Evolutionary conservation across 2,329 filamentous ascomycete genomes (phyloP).

Genomic region (Mariannaea sp.): DNA sequence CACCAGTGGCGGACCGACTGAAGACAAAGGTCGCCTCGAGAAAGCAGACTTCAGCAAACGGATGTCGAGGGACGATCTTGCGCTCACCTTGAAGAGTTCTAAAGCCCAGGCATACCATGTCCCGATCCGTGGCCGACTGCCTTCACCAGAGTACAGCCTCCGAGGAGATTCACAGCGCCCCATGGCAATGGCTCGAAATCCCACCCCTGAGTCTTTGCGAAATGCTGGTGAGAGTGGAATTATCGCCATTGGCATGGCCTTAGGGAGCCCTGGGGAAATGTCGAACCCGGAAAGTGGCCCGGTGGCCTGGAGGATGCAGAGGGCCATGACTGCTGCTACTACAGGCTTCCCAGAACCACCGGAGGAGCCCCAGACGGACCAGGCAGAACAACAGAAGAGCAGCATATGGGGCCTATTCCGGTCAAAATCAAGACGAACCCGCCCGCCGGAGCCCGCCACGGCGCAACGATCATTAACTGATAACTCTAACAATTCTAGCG

Average conservation of each 20-base stretch:
- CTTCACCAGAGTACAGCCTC: slow-evolving; percentile 51
- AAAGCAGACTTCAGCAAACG: slow-evolving; percentile 43
- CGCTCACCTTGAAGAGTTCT: slow-evolving; percentile 37
- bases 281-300: slow-evolving; percentile 30
- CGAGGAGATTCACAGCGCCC: slow-evolving; percentile 37
- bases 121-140: slow-evolving; percentile 48
- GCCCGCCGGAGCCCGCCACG: slow-evolving; percentile 21
- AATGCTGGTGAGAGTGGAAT: slow-evolving; percentile 39
- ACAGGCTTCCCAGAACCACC: slow-evolving; percentile 26
- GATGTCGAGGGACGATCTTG: slow-evolving; percentile 51
- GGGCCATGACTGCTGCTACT: slow-evolving; percentile 32
- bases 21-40: slow-evolving; percentile 20
- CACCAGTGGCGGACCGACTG: slow-evolving; percentile 31
- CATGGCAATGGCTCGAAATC: slow-evolving; percentile 44
- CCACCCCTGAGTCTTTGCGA: slow-evolving; percentile 50
- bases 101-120: slow-evolving; percentile 48
- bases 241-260: slow-evolving; percentile 71
- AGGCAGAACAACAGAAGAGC: slow-evolving; percentile 50
- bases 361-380: slow-evolving; percentile 24
- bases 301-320: slow-evolving; percentile 39
- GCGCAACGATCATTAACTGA: slow-evolving; percentile 34
- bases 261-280: slow-evolving; percentile 68
- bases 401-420: slow-evolving; percentile 65
- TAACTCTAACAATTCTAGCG: slow-evolving; percentile 29
- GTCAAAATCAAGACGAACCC: slow-evolving; percentile 44